Evolutionary conservation across 2,329 filamentous ascomycete genomes (phyloP), one percentile per base, ranked within the genome.

Genomic region (Apiospora koreana): DNA sequence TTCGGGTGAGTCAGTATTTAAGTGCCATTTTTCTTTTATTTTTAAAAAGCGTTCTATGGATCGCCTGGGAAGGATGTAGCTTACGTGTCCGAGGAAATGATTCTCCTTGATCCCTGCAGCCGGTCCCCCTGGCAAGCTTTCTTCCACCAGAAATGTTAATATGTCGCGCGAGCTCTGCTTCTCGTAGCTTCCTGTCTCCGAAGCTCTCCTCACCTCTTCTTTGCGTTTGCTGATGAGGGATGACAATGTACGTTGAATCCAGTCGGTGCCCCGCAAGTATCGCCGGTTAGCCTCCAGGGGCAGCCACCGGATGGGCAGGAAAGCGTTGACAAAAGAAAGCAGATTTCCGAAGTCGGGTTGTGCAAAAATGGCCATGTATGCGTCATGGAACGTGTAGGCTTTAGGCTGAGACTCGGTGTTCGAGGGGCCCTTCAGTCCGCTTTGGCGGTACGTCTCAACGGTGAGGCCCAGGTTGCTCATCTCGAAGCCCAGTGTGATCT

Each of bases 231-330:
- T 67, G 75, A 81, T 77, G 65, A 78, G 79, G 0, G 79, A 79
- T 25, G 77, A 70, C 21, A 78, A 68, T 42, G 0, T 70, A 71
- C 6, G 70, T 73, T 64, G 72, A 75, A n/a, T 73, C 71, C 14
- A 84, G 76, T 65, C 79, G 75, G 1, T 71, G 67, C 23, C 78
- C 79, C 1, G 81, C 80, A 2, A 68, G 68, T n/a, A 82, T 71
- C 70, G 73, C 7, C 73, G 76, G 69, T 85, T 86, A 1, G 81
- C 80, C 58, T 80, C 69, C 0, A 84, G 46, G 0, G 83, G 83
- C 3, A 84, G 72, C 75, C 81, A 79, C 16, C 80, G 77, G 7
- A 81, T 73, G 2, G 78, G 78, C 8, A 81, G 18, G 43, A 77
- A 77, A 21, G 75, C 74, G 65, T 82, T 79, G 18, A 81, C 70